Evolutionary conservation across 805 yeast genomes (phyloP).

Genomic region (Debaryomyces prosopidis): DNA sequence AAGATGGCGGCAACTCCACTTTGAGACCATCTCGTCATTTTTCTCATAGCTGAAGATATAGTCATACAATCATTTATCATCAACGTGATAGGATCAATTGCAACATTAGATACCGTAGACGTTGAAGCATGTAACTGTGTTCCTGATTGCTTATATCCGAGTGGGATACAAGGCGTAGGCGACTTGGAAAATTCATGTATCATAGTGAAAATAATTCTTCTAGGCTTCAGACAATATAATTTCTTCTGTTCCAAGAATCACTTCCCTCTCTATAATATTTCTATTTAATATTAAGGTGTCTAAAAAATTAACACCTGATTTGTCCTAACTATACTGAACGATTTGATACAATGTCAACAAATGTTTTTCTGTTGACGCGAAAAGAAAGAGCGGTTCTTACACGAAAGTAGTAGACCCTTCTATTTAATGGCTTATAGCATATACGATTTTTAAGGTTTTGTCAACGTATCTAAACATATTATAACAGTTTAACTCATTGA

Average conservation of each 20-base stretch:
- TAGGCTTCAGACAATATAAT: neutral
- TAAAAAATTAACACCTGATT: neutral
- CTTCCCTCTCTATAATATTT: neutral
- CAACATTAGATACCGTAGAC: slow-evolving; percentile 11
- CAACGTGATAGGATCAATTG: slow-evolving; percentile 78
- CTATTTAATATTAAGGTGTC: neutral
- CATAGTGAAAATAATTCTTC: slow-evolving; percentile 1
- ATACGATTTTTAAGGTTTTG: no score
- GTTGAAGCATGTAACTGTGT: neutral
- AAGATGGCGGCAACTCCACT: slow-evolving; percentile 83
- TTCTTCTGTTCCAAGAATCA: neutral
- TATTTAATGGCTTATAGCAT: no score
- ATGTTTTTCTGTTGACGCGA: neutral
- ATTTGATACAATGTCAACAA: neutral
- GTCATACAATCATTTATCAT: slow-evolving; percentile 87
- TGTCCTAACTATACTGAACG: neutral
- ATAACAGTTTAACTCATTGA: no score
- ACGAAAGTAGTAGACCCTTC: no score
- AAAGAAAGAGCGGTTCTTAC: neutral
- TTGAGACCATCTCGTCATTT: slow-evolving; percentile 63
- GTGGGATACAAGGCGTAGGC: slow-evolving; percentile 4
- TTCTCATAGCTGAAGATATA: slow-evolving; percentile 87
- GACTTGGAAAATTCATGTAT: slow-evolving; percentile 4
- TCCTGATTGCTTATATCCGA: neutral
- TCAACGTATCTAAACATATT: no score